Conservation (phyloP, 202 grass and related monocot genomes). For the Setaria viridis region DNA sequence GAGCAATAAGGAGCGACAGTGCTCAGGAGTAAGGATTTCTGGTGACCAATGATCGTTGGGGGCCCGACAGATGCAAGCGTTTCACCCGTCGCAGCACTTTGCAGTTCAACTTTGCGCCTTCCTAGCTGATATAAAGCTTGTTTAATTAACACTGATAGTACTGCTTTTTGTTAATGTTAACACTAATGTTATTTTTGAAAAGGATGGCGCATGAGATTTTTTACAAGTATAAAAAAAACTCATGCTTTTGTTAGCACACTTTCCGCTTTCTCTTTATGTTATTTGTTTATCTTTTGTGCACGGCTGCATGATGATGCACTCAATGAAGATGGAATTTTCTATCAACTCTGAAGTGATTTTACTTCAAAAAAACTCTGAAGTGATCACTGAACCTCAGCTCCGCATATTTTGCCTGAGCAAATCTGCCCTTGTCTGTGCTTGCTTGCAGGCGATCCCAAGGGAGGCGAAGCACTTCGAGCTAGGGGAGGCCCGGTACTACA, state of each 20-base stretch:
- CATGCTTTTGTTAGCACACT: not conserved
- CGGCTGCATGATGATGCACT: no score
- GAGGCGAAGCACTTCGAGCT: conserved; percentile 60
- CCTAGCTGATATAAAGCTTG: not conserved
- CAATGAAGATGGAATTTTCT: no score
- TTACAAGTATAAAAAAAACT: not conserved
- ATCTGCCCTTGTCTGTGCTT: not conserved
- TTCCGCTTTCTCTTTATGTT: not conserved
- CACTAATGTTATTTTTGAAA: not conserved
- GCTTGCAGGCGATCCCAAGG: conserved; percentile 59
- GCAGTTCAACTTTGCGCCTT: conserved; percentile 25
- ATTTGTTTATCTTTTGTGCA: not conserved
- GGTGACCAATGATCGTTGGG: not conserved
- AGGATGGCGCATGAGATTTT: not conserved
- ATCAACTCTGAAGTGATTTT: no score
- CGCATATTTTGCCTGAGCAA: not conserved
- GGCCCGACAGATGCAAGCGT: not conserved
- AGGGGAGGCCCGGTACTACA: conserved; percentile 67
- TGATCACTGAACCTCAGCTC: not conserved
- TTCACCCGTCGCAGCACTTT: not conserved
- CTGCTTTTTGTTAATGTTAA: not conserved
- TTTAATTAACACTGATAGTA: not conserved
- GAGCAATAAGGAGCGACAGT: not conserved
- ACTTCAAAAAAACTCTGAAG: not conserved
- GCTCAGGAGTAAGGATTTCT: not conserved